Evolutionary conservation across 164 flowering plant genomes (phyloP).

Genomic region (Platanus orientalis): DNA sequence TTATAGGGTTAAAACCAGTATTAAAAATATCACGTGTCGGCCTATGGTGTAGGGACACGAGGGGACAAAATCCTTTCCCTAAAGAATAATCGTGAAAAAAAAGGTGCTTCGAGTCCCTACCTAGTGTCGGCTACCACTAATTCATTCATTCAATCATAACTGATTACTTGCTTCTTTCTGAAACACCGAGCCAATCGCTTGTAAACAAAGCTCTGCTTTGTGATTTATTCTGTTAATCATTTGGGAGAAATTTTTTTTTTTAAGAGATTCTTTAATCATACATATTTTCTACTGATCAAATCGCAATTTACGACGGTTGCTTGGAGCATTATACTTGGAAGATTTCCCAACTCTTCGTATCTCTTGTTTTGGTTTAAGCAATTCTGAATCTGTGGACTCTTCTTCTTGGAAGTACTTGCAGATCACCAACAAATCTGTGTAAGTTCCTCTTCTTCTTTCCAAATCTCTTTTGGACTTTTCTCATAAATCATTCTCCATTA

Average conservation of each 20-base stretch:
- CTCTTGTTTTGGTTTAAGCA: background rate
- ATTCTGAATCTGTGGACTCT: constrained; percentile 1
- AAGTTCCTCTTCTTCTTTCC: background rate
- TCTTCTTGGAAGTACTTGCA: constrained; percentile 2
- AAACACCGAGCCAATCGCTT: background rate
- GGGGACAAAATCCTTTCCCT: too few species aligned
- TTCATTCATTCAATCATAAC: too few species aligned
- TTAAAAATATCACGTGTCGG: too few species aligned
- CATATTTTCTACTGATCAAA: background rate
- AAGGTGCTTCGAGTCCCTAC: too few species aligned
- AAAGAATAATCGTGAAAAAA: too few species aligned
- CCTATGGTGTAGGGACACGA: too few species aligned
- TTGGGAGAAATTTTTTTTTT: background rate
- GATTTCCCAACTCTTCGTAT: background rate
- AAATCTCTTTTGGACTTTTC: constrained; percentile 5
- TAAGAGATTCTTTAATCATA: background rate
- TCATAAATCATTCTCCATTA: background rate
- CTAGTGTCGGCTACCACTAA: too few species aligned
- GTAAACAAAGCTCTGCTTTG: constrained; percentile 9
- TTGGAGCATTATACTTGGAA: constrained; percentile 16
- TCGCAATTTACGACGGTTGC: constrained; percentile 8
- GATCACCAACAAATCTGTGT: constrained; percentile 5
- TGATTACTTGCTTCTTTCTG: too few species aligned
- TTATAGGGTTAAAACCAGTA: too few species aligned
- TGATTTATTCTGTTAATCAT: too few species aligned